Base-by-base conservation (phyloP, 768 basidiomycete genomes). In the Psilocybe sp. region DNA sequence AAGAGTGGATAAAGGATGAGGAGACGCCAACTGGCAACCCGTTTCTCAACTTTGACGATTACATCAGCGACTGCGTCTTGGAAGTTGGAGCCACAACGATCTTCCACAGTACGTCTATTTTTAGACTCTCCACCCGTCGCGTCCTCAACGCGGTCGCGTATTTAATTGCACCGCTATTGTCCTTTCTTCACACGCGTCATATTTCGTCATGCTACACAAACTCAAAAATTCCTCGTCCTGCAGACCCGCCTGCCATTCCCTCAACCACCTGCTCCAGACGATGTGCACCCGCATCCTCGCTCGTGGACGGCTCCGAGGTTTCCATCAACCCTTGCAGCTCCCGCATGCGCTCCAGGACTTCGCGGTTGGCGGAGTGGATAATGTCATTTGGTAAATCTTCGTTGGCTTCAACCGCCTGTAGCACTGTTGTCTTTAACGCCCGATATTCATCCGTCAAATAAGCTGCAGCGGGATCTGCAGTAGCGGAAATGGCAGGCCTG, bases 291-390 rank as follows among this genome's bases (percentile, higher is more conserved):
- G 34, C 50, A 45, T 44, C 37, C 35, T 45, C 31, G 15, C 20
- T 13, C 20, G 23, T 28, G 23, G 23, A 28, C 23, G 23, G 23
- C 23, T 8, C 43, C 9, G 32, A n/a, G 32, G 33, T 35, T 4
- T 36, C 48, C 15, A 49, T 35, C 34, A 50, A 37, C 34, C 31
- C 71, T 48, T 80, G 75, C 10, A 81, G 78, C 57, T 70, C 75
- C 60, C 69, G 72, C 49, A 89, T 66, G 43, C 85, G 79, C 37
- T 67, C 68, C 11, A 80, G 62, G 20, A 89, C 77, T 1, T 69
- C 69, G 31, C 62, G 60, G 52, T 76, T 82, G 6, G 80, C 81
- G 33, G 71, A 68, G 43, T 66, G 66, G 33, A 85, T n/a, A n/a
- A n/a, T n/a, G n/a, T n/a, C n/a, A n/a, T n/a, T n/a, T n/a, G n/a